Evolutionary conservation across 129 eudicot species (phyloP).

Genomic region (Escallonia herrerae): DNA sequence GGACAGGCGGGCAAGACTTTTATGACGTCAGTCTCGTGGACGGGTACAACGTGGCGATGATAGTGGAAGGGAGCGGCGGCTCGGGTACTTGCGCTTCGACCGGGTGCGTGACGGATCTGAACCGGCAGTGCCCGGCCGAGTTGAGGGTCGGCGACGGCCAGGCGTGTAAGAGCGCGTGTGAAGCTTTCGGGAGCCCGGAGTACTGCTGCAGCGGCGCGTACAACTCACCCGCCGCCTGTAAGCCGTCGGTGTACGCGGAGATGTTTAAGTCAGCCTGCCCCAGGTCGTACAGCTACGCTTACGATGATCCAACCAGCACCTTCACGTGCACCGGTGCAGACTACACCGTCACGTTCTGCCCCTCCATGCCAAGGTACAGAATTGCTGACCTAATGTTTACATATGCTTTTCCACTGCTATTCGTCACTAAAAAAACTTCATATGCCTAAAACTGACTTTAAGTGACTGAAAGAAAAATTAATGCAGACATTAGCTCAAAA

Average conservation of each 20-base stretch:
- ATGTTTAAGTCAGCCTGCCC: slow-evolving; percentile 85
- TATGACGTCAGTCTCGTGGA: slow-evolving; percentile 91
- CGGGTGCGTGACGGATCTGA: slow-evolving; percentile 84
- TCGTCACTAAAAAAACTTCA: too few species aligned
- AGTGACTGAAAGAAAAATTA: background rate
- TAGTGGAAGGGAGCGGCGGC: slow-evolving; percentile 76
- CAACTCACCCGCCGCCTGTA: slow-evolving; percentile 72
- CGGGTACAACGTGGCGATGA: slow-evolving; percentile 79
- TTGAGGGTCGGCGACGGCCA: slow-evolving; percentile 55
- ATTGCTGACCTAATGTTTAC: too few species aligned
- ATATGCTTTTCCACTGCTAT: too few species aligned
- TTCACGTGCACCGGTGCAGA: slow-evolving; percentile 91
- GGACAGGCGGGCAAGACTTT: slow-evolving; percentile 77
- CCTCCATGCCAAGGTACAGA: slow-evolving; percentile 65
- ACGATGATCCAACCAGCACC: slow-evolving; percentile 90
- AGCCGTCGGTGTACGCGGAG: slow-evolving; percentile 79
- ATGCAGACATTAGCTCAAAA: too few species aligned
- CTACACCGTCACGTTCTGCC: slow-evolving; percentile 88
- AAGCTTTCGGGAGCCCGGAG: slow-evolving; percentile 71
- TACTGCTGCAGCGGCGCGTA: slow-evolving; percentile 97
- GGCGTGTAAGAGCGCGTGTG: slow-evolving; percentile 96
- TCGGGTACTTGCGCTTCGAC: slow-evolving; percentile 82
- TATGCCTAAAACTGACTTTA: too few species aligned
- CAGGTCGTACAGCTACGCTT: slow-evolving; percentile 90
- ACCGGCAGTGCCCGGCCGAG: slow-evolving; percentile 80